Conservation (phyloP, 2,329 filamentous ascomycete genomes). For the Orbilia ellipsospora region DNA sequence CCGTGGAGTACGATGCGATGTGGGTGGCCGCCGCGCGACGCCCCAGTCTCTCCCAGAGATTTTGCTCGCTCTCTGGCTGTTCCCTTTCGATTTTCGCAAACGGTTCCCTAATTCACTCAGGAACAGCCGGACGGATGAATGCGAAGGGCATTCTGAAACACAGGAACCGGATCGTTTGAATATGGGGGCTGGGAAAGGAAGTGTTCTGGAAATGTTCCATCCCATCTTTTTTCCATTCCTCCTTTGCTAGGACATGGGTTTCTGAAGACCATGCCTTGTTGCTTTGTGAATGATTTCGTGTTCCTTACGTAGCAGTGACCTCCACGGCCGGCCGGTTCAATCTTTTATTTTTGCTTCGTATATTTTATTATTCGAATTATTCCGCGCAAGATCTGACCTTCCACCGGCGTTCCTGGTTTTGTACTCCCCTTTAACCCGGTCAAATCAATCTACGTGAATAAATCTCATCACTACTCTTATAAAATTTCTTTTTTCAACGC, state of each 20-base stretch:
- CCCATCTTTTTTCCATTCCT: conserved; percentile 47
- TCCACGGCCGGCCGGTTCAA: conserved; percentile 17
- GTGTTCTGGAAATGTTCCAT: conserved; percentile 55
- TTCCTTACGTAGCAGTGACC: conserved; percentile 16
- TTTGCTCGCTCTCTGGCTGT: conserved; percentile 1
- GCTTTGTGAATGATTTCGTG: conserved; percentile 1
- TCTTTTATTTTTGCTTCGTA: conserved; percentile 12
- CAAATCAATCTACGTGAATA: conserved; percentile 27
- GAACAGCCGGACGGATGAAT: conserved; percentile 54
- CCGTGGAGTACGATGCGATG: conserved; percentile 31
- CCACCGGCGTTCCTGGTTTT: conserved; percentile 31
- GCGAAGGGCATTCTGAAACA: conserved; percentile 53
- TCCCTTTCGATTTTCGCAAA: conserved; percentile 48
- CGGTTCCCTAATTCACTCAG: conserved; percentile 55
- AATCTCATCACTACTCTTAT: neutral
- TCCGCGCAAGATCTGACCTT: conserved; percentile 41
- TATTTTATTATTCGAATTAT: neutral
- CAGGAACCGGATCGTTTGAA: conserved; percentile 9
- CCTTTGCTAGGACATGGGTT: conserved; percentile 44
- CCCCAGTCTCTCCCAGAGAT: conserved; percentile 1
- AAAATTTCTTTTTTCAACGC: neutral
- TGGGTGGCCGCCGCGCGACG: neutral
- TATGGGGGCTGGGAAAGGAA: conserved; percentile 49
- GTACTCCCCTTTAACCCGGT: conserved; percentile 36
- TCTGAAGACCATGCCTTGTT: neutral